A percentile compares a stretch with the other conserved stretches of the same genome.
Conservation (phyloP, 2,329 filamentous ascomycete genomes). For the Botryosphaeria agaves region DNA sequence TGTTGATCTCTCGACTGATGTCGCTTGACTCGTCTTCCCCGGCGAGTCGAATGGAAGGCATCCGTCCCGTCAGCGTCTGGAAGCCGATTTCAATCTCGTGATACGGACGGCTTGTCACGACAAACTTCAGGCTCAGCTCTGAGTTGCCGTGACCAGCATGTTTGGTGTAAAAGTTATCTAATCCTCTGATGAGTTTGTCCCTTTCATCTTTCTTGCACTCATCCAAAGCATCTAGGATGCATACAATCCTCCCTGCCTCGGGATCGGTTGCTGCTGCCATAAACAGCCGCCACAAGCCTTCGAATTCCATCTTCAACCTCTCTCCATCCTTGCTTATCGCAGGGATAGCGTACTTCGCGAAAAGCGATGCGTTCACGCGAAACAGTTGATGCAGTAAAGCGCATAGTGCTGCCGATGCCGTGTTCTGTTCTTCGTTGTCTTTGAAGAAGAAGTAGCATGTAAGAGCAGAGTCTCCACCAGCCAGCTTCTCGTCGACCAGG, state of each 20-base stretch:
- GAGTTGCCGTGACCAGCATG: not conserved
- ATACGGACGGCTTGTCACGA: constrained; percentile 7
- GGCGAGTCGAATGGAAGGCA: constrained; percentile 3
- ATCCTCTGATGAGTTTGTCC: constrained; percentile 4
- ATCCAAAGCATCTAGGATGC: constrained; percentile 12
- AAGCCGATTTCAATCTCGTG: constrained; percentile 3
- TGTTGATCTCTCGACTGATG: constrained; percentile 5
- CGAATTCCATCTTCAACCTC: constrained; percentile 5
- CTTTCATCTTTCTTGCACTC: constrained; percentile 7
- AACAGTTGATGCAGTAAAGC: constrained; percentile 22
- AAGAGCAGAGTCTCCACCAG: constrained; percentile 2
- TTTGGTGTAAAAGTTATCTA: constrained; percentile 1
- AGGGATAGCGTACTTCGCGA: constrained; percentile 6
- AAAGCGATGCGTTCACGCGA: constrained; percentile 8
- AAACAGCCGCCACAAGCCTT: constrained; percentile 6
- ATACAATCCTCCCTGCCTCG: constrained; percentile 4
- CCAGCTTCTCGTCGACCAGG: constrained; percentile 15
- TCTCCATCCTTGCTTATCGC: constrained; percentile 8
- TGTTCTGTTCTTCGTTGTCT: constrained; percentile 17
- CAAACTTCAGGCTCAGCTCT: constrained; percentile 7
- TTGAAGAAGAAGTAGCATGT: constrained; percentile 22
- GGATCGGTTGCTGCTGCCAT: constrained; percentile 2
- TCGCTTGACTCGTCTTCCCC: constrained; percentile 5
- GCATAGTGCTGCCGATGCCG: constrained; percentile 13
- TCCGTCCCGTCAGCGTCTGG: not conserved